Evolutionary conservation across 257 asterid species (phyloP).

Genomic region (Cordia subcordata): DNA sequence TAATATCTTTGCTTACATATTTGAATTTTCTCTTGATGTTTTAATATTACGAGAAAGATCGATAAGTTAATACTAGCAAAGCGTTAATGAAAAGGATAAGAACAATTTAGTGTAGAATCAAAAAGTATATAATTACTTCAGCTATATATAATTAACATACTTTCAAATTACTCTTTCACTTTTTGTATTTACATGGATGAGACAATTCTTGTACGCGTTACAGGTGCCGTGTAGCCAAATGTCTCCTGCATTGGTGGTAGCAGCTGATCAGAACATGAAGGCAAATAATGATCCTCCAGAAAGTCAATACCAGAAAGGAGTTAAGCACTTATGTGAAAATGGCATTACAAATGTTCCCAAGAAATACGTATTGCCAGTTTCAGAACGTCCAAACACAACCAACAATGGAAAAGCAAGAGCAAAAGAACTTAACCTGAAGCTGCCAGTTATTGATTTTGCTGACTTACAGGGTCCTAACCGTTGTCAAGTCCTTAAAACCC

Average conservation of each 20-base stretch:
- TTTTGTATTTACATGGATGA: conserved; percentile 6
- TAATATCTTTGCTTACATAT: too few species aligned
- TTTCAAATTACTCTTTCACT: neutral
- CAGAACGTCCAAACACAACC: conserved; percentile 51
- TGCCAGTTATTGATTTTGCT: conserved; percentile 76
- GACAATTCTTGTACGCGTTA: neutral
- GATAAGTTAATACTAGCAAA: too few species aligned
- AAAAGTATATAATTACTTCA: neutral
- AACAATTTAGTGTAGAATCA: neutral
- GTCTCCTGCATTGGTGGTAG: conserved; percentile 51
- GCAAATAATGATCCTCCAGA: conserved; percentile 18
- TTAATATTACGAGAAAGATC: too few species aligned
- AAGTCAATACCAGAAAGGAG: conserved; percentile 60
- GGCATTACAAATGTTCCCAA: conserved; percentile 62
- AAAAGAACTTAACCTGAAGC: conserved; percentile 21
- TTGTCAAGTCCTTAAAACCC: conserved; percentile 43
- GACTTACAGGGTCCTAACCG: conserved; percentile 57
- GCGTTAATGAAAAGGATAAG: neutral
- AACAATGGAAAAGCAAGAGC: neutral
- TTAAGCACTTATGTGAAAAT: conserved; percentile 53
- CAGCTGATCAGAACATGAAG: conserved; percentile 15
- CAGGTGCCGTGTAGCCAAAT: conserved; percentile 10
- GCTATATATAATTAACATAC: neutral
- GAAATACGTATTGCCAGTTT: conserved; percentile 63
- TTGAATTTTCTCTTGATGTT: too few species aligned